Conservation (phyloP, 2,329 filamentous ascomycete genomes). For the Fusarium staphyleae region DNA sequence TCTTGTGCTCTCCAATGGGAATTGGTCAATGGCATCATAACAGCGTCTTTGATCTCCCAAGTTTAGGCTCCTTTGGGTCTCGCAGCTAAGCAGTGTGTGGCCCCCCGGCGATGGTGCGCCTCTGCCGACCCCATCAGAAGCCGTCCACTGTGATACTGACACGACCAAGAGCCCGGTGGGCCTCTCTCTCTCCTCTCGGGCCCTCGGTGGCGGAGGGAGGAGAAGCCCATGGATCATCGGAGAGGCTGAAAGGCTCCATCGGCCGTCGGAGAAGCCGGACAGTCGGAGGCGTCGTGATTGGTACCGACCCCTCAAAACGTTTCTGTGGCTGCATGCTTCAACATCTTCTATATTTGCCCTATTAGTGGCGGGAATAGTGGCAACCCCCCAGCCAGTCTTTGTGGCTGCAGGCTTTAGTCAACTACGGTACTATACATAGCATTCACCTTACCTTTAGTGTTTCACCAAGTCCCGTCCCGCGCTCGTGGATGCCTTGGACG, state of each 20-base stretch:
- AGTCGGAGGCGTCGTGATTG: slow-evolving; percentile 1
- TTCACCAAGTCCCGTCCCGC: slow-evolving; percentile 14
- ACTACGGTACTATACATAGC: too few relatives aligned
- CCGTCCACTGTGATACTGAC: slow-evolving; percentile 14
- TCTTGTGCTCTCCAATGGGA: neutral
- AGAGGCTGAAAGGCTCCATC: slow-evolving; percentile 4
- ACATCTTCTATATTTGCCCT: too few relatives aligned
- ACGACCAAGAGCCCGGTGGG: neutral
- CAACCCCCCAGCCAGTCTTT: neutral
- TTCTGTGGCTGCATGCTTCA: neutral
- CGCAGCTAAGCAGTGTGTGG: neutral
- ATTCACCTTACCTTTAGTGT: neutral
- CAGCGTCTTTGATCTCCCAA: neutral
- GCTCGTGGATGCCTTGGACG: slow-evolving; percentile 16
- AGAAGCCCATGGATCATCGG: neutral
- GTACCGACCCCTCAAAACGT: slow-evolving; percentile 1
- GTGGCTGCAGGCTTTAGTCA: slow-evolving; percentile 22
- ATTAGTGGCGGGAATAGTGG: too few relatives aligned
- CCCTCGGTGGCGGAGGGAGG: neutral
- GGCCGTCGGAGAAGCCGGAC: slow-evolving; percentile 12
- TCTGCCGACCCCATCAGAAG: slow-evolving; percentile 2
- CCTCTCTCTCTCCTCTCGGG: slow-evolving; percentile 4
- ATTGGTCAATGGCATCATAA: slow-evolving; percentile 1
- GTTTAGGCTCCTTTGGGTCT: too few relatives aligned
- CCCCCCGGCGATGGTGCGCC: neutral